Evolutionary conservation across 345 rosid genomes (phyloP).

Genomic region (Rhodamnia argentea): DNA sequence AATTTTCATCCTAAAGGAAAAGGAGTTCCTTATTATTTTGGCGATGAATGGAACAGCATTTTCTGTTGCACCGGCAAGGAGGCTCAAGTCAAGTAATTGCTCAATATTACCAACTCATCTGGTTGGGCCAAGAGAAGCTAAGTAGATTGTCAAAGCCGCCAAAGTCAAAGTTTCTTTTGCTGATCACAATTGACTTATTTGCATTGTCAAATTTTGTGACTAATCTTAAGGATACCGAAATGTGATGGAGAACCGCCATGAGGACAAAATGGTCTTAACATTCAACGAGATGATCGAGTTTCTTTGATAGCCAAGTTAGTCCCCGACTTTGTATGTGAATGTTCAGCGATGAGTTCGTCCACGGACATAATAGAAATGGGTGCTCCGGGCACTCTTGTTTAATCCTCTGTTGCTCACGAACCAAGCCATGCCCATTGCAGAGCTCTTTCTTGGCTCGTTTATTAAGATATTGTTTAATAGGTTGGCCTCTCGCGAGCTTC

Average conservation of each 20-base stretch:
- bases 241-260: constrained; percentile 80
- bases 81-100: constrained; percentile 66
- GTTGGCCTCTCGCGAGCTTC: too few relatives aligned
- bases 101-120: constrained; percentile 86
- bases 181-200: not conserved
- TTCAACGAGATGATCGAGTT: too few relatives aligned
- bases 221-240: constrained; percentile 53
- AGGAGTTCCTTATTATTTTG: not conserved
- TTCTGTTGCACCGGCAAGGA: not conserved
- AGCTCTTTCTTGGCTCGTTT: too few relatives aligned
- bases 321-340: too few relatives aligned
- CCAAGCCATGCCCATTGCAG: too few relatives aligned
- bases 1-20: not conserved
- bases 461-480: too few relatives aligned
- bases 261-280: constrained; percentile 29
- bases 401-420: too few relatives aligned
- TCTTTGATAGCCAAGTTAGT: too few relatives aligned
- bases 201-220: not conserved
- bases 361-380: too few relatives aligned
- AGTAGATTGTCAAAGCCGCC: not conserved
- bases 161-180: too few relatives aligned
- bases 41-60: not conserved
- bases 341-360: too few relatives aligned
- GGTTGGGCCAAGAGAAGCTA: constrained; percentile 45
- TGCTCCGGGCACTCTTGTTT: too few relatives aligned